Conservation (phyloP, 176 grass and related monocot genomes). For the Thalia dealbata region DNA sequence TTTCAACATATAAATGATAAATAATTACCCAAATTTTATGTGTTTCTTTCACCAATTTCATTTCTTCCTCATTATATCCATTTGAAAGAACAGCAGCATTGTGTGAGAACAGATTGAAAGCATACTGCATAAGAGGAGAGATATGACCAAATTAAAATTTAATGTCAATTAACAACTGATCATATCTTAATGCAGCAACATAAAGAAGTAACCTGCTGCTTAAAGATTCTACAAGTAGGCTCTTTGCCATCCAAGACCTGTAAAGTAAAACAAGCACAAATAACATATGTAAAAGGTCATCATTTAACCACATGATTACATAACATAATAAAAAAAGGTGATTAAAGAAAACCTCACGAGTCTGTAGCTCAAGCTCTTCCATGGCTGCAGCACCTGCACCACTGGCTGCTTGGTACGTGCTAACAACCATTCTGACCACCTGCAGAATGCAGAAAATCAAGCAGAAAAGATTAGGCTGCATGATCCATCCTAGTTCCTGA, state of each 20-base stretch:
- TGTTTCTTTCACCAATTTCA: constrained; percentile 95
- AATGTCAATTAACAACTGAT: background rate
- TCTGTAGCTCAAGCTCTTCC: constrained; percentile 85
- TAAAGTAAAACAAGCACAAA: constrained; percentile 10
- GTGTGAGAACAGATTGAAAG: constrained; percentile 97
- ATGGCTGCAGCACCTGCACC: constrained; percentile 93
- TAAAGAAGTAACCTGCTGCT: constrained; percentile 50
- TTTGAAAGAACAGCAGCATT: constrained; percentile 82
- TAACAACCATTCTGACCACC: constrained; percentile 93
- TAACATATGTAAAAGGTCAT: background rate
- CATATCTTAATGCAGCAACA: constrained; percentile 3
- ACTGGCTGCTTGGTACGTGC: constrained; percentile 98
- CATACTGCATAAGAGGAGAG: constrained; percentile 55
- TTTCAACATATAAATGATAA: background rate
- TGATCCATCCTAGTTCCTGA: background rate
- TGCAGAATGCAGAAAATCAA: constrained; percentile 20
- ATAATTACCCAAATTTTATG: constrained; percentile 77
- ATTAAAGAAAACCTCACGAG: constrained; percentile 47
- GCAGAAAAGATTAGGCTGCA: background rate
- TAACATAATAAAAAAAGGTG: background rate
- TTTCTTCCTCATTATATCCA: constrained; percentile 97
- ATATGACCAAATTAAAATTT: constrained; percentile 13
- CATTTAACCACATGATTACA: background rate
- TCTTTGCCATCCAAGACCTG: constrained; percentile 93
- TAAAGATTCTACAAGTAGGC: constrained; percentile 93